Evolutionary conservation across 495 filamentous ascomycete genomes (phyloP).

Genomic region (Achaetomiella virescens): DNA sequence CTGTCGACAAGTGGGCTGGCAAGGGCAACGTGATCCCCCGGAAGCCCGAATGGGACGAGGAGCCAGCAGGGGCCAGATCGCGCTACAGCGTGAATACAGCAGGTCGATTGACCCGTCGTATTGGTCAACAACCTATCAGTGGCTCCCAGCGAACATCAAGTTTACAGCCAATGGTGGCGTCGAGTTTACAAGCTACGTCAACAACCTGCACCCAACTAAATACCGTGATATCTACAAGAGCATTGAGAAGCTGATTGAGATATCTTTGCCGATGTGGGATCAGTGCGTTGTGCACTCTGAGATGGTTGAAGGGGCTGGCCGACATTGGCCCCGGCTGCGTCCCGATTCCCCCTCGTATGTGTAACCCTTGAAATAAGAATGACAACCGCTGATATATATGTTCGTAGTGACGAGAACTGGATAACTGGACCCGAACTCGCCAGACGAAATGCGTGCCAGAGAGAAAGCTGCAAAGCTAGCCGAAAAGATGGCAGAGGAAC

Average conservation of each 20-base stretch:
- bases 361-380: background rate
- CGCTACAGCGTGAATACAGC: background rate
- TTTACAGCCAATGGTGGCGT: constrained; percentile 44
- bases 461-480: background rate
- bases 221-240: constrained; percentile 45
- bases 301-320: background rate
- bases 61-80: background rate
- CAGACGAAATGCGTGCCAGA: background rate
- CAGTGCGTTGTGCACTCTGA: constrained; percentile 36
- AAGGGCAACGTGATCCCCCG: constrained; percentile 26
- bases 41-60: background rate
- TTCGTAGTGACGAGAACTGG: background rate
- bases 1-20: constrained; percentile 27
- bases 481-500: background rate
- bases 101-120: constrained; percentile 14
- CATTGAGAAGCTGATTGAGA: constrained; percentile 48
- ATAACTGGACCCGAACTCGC: background rate
- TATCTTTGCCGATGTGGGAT: constrained; percentile 52
- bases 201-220: constrained; percentile 53
- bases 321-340: background rate
- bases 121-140: constrained; percentile 51
- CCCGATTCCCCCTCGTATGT: no score
- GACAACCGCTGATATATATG: background rate
- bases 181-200: constrained; percentile 65
- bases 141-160: constrained; percentile 54